Evolutionary conservation across 2,329 filamentous ascomycete genomes (phyloP).

Genomic region (Cladophialophora chaetospira): DNA sequence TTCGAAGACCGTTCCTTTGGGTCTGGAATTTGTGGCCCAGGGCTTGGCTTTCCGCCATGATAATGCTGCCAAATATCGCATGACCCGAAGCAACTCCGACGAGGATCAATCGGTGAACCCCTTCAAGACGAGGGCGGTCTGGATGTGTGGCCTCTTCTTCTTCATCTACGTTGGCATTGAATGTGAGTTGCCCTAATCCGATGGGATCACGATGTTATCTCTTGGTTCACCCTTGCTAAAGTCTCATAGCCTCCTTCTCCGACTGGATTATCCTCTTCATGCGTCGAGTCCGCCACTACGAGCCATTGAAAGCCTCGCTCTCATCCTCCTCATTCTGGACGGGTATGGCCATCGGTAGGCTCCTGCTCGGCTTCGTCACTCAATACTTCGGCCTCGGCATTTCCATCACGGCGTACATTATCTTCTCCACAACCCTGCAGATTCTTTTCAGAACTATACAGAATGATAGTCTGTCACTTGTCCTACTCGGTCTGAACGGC

Average conservation of each 20-base stretch:
- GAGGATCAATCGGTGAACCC: constrained; percentile 9
- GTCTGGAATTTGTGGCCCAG: constrained; percentile 30
- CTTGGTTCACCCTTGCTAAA: background rate
- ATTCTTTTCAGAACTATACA: constrained; percentile 9
- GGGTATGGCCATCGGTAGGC: constrained; percentile 48
- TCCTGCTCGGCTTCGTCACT: constrained; percentile 39
- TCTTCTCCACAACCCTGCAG: constrained; percentile 10
- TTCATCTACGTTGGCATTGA: constrained; percentile 51
- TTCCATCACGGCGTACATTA: constrained; percentile 36
- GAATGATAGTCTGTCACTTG: constrained; percentile 34
- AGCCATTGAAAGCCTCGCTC: constrained; percentile 42
- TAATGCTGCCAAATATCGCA: constrained; percentile 37
- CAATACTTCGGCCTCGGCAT: constrained; percentile 37
- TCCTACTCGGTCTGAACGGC: constrained; percentile 40
- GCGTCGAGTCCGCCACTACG: constrained; percentile 43
- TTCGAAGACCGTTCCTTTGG: constrained; percentile 1
- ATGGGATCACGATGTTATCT: background rate
- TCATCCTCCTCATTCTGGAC: constrained; percentile 50
- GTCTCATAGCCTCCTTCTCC: constrained; percentile 41
- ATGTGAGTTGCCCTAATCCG: too few species aligned
- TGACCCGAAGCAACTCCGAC: background rate
- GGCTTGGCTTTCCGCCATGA: constrained; percentile 44
- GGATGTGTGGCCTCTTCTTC: constrained; percentile 48
- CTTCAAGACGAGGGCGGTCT: constrained; percentile 37
- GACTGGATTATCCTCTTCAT: constrained; percentile 53